Base-by-base conservation (phyloP, 163 green algal genomes). In the Coccomyxa subellipsoidea region DNA sequence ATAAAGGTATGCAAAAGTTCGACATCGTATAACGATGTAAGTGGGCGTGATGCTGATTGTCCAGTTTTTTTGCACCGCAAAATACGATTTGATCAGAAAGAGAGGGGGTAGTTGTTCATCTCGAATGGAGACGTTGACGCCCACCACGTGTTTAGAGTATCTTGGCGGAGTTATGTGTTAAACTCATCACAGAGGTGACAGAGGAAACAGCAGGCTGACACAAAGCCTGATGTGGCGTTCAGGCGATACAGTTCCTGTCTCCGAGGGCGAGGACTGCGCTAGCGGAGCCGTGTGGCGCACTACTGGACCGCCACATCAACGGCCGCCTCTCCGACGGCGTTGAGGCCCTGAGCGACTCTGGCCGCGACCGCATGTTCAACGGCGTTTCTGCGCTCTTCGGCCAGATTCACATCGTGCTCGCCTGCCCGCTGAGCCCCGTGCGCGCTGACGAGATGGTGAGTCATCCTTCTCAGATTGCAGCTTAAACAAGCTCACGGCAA, bases 341-440 rank as follows among this genome's bases (percentile, higher is more conserved):
- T 27, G 83, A 87, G 76, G 29, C 59, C 75, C 76, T 87, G 39
- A 77, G 38, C 35, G 83, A 87, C 18, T 23, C 39, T 6, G 69
- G 76, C 25, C 53, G 38, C 37, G 83, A 87, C 80, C 82, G 76
- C 39, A 82, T 84, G 83, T 87, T 83, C 79, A 78, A 36, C 35
- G 27, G 69, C 7, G 69, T 69, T 29, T 79, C 69, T 38, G 34
- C 25, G 25, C 5, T 75, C 34, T 31, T 79, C 31, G 36, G 15
- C n/a, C 15, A 69, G 76, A 29, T 36, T 18, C 34, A 29, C 29
- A 10, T n/a, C 25, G 37, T 79, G 12, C 72, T 79, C 25, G 25
- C 32, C 25, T n/a, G 25, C 25, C 15, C 1, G n/a, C n/a, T 10
- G 12, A 36, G 37, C 37, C 31, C 36, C 29, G 37, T 79, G 12